These are phyloP conservation scores for Yamadazyma takamatsuzukensis DNA, from an alignment of 805 yeast species.

Conservation along the genomic window DNA sequence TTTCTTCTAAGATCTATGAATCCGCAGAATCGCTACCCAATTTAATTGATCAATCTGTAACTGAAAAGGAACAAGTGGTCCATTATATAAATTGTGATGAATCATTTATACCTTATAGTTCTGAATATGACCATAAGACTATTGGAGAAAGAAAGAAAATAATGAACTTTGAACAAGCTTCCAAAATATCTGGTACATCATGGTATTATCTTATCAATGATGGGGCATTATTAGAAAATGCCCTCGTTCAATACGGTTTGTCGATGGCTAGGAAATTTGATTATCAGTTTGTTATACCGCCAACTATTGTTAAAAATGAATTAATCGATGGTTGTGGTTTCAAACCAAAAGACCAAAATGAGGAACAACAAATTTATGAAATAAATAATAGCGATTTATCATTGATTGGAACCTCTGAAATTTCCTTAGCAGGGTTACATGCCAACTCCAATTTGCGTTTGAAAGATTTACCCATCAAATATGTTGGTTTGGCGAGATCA, in stretches of 20 bases:
- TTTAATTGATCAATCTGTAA: constrained; percentile 47
- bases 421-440: constrained; percentile 81
- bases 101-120: constrained; percentile 13
- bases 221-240: constrained; percentile 88
- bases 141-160: constrained; percentile 69
- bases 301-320: constrained; percentile 77
- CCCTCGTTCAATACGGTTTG: constrained; percentile 77
- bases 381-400: constrained; percentile 55
- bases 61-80: constrained; percentile 37
- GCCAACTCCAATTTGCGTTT: constrained; percentile 47
- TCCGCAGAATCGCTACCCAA: constrained; percentile 62
- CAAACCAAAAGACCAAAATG: constrained; percentile 83
- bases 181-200: constrained; percentile 76
- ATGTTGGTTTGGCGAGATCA: constrained; percentile 80
- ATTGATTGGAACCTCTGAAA: constrained; percentile 92
- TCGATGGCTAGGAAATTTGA: constrained; percentile 63
- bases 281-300: constrained; percentile 73
- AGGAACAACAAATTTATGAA: constrained; percentile 80
- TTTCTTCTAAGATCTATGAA: constrained; percentile 34
- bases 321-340: constrained; percentile 89
- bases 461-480: constrained; percentile 47
- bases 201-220: constrained; percentile 84
- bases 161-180: constrained; percentile 67
- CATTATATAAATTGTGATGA: constrained; percentile 50
- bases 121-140: constrained; percentile 54